Evolutionary conservation across 1,284 basidiomycete genomes (phyloP), one percentile per base, ranked within the genome.

Genomic region (Leucoagaricus sp.): DNA sequence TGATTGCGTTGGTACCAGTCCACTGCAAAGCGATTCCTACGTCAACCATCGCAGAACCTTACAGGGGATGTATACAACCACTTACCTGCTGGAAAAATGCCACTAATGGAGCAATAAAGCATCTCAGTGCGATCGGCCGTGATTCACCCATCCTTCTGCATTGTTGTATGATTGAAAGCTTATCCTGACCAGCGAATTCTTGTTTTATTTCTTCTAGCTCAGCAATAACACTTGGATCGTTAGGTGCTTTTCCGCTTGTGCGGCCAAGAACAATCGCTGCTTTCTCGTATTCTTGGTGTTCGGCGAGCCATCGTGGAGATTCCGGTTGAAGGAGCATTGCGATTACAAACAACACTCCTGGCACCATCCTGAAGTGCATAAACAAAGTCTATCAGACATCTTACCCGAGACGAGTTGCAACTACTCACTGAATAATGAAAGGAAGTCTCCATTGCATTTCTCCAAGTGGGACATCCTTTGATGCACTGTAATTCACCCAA

Each of bases 241-340:
- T 71, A 5, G 69, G 59, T n/a, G 71, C 63, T 4, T 69, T 72
- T 54, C 79, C 74, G 33, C 70, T 68, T 21, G 76, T 71, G 63
- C 74, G 81, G 15, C 79, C 80, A 10, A 85, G 73, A 21, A 76
- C 76, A 29, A 61, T 67, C 4, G 80, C 79, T 3, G 84, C 84
- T 26, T 75, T 69, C n/a, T 80, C 78, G 48, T 79, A 75, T 47
- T 75, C 71, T 54, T 76, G 76, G 58, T 79, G 76, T 62, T 81
- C 77, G 29, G 85, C 78, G 25, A 86, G 72, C 82, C 83, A 87
- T 5, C 86, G 77, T 2, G 84, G 84, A 1, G 83, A 82, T 60
- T 86, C 85, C 12, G 79, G 78, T 59, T 83, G 78, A 59, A 80
- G 78, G 29, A 78, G 55, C 71, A 83, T 80, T 6, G 73, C 69